phyloP scores from a whole-genome alignment of 2,329 filamentous ascomycete genomes.

The Orbilia blumenaviensis region DNA sequence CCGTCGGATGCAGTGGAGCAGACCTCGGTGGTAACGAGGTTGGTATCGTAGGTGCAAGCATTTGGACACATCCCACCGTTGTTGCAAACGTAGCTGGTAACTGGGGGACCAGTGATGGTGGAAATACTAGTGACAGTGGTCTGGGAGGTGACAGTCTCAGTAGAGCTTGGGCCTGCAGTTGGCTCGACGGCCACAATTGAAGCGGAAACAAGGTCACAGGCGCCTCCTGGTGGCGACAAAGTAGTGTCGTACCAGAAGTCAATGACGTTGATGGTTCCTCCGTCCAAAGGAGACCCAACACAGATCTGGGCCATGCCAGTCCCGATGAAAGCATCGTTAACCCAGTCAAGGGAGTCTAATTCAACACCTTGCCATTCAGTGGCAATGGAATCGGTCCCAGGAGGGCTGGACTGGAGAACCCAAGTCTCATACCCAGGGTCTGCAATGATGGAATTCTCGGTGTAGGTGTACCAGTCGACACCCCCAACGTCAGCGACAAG shows the following conservation, averaged over 20 bases:
- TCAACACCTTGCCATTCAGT: slow-evolving; percentile 43
- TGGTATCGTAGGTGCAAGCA: slow-evolving; percentile 25
- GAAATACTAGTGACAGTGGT: slow-evolving; percentile 39
- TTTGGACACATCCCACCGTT: slow-evolving; percentile 34
- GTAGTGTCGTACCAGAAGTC: slow-evolving; percentile 40
- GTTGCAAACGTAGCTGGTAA: slow-evolving; percentile 38
- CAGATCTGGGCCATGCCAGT: slow-evolving; percentile 7
- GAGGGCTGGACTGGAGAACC: slow-evolving; percentile 26
- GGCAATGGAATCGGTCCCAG: slow-evolving; percentile 23
- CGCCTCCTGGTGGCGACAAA: slow-evolving; percentile 21
- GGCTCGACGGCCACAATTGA: neutral
- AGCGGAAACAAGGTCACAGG: slow-evolving; percentile 8
- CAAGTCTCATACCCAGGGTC: slow-evolving; percentile 44
- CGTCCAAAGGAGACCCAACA: slow-evolving; percentile 1
- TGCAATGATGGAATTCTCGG: slow-evolving; percentile 23
- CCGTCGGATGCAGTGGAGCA: slow-evolving; percentile 34
- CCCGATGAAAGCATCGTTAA: slow-evolving; percentile 24
- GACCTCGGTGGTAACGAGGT: slow-evolving; percentile 27
- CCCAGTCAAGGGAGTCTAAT: slow-evolving; percentile 19
- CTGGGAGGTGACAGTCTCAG: slow-evolving; percentile 6
- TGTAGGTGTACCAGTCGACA: slow-evolving; percentile 40
- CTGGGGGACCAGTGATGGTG: slow-evolving; percentile 32
- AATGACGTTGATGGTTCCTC: slow-evolving; percentile 11
- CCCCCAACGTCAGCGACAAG: slow-evolving; percentile 12
- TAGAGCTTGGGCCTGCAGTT: slow-evolving; percentile 10